phyloP scores from a whole-genome alignment of 371 early-diverging fungal genomes.

The Saksenaea oblongispora region DNA sequence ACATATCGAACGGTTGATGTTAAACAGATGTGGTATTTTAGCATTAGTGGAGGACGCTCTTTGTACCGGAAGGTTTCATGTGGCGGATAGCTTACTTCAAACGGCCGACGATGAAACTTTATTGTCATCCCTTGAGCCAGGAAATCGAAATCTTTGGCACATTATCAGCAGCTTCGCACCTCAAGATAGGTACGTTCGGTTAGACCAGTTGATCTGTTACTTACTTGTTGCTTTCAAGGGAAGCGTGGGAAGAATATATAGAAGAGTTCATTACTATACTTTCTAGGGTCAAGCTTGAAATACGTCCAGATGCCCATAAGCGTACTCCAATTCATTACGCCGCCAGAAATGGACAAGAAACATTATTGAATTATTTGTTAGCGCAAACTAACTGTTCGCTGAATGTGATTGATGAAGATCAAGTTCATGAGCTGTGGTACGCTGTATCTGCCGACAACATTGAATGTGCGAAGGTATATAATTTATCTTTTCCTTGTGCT shows the following conservation, averaged over 20 bases:
- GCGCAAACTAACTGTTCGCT: not conserved
- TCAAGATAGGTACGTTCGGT: slow-evolving; percentile 26
- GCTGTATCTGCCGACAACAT: slow-evolving; percentile 33
- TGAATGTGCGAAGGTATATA: slow-evolving; percentile 27
- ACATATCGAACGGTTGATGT: not conserved
- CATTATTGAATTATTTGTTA: slow-evolving; percentile 30
- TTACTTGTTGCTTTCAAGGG: slow-evolving; percentile 8
- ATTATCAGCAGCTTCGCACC: slow-evolving; percentile 48
- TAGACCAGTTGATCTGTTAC: not conserved
- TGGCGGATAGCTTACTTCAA: slow-evolving; percentile 47
- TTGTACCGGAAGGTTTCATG: slow-evolving; percentile 49
- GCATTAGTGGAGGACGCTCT: slow-evolving; percentile 53
- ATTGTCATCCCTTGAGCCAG: slow-evolving; percentile 9
- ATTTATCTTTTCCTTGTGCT: no score
- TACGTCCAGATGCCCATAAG: slow-evolving; percentile 24
- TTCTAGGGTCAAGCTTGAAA: slow-evolving; percentile 11
- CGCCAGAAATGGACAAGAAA: slow-evolving; percentile 40
- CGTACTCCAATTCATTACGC: slow-evolving; percentile 56
- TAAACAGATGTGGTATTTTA: not conserved
- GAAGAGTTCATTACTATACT: slow-evolving; percentile 31
- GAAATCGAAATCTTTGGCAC: slow-evolving; percentile 50
- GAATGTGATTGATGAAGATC: slow-evolving; percentile 33
- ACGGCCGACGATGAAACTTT: slow-evolving; percentile 18
- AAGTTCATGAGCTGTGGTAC: slow-evolving; percentile 44
- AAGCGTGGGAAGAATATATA: slow-evolving; percentile 53